phyloP scores from a whole-genome alignment of 306 rosid species.

The Cotoneaster glaucophyllus region DNA sequence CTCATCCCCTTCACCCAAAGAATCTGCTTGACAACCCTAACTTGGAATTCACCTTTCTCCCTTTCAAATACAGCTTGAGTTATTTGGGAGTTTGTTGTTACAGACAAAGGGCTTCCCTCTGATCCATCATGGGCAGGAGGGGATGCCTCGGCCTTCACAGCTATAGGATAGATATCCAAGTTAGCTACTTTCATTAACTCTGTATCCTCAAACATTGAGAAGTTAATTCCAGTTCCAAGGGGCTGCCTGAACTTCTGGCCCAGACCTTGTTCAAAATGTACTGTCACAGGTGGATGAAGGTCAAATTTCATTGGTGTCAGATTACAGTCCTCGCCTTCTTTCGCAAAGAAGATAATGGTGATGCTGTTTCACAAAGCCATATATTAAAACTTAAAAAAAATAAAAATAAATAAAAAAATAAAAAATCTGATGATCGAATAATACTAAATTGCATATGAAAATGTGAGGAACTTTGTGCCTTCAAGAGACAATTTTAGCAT shows the following conservation, averaged over 20 bases:
- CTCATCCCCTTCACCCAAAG: constrained; percentile 83
- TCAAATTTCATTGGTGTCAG: constrained; percentile 59
- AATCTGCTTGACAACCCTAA: constrained; percentile 79
- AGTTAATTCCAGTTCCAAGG: constrained; percentile 65
- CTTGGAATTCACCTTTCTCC: constrained; percentile 78
- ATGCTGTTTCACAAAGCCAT: constrained; percentile 53
- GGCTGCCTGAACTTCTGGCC: constrained; percentile 92
- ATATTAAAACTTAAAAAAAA: constrained; percentile 15
- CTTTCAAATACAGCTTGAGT: constrained; percentile 88
- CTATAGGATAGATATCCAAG: constrained; percentile 63
- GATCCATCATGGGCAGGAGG: constrained; percentile 40
- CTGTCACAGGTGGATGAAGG: constrained; percentile 52
- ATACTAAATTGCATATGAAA: background rate
- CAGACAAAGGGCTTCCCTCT: constrained; percentile 39
- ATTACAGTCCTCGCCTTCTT: constrained; percentile 76
- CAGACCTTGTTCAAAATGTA: constrained; percentile 76
- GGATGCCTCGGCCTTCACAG: constrained; percentile 80
- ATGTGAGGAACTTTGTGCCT: background rate
- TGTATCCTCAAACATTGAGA: constrained; percentile 61
- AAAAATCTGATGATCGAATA: background rate
- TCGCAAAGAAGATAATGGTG: constrained; percentile 74
- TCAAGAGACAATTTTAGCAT: background rate
- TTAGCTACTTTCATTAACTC: constrained; percentile 58
- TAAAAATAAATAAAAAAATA: constrained; percentile 4
- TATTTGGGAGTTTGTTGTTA: constrained; percentile 61